phyloP scores from a whole-genome alignment of 2,329 filamentous ascomycete genomes.

The Phialophora verrucosa region DNA sequence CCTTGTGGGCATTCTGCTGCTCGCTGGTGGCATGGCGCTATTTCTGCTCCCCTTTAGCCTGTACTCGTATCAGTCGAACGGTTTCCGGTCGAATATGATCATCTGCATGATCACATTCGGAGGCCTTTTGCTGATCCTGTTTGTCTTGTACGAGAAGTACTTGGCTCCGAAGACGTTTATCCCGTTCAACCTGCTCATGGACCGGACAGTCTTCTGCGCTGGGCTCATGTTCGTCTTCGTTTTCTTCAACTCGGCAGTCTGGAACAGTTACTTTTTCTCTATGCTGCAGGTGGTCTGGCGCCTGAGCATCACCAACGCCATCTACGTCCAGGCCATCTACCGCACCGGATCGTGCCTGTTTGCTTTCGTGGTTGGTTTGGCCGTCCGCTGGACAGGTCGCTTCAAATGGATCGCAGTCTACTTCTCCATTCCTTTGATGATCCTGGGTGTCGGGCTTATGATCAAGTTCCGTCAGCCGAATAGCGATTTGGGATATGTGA shows the following conservation, averaged over 20 bases:
- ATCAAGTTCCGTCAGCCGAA: slow-evolving; percentile 59
- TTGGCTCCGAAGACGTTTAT: slow-evolving; percentile 60
- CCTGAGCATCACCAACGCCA: slow-evolving; percentile 56
- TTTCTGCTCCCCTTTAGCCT: slow-evolving; percentile 70
- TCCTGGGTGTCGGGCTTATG: slow-evolving; percentile 59
- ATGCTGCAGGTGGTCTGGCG: slow-evolving; percentile 34
- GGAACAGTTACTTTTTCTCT: slow-evolving; percentile 42
- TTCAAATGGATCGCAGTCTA: slow-evolving; percentile 58
- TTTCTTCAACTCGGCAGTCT: slow-evolving; percentile 42
- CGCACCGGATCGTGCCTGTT: slow-evolving; percentile 57
- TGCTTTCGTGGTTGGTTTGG: too few species aligned
- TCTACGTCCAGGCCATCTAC: slow-evolving; percentile 58
- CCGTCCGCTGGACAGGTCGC: slow-evolving; percentile 48
- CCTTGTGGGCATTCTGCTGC: slow-evolving; percentile 63
- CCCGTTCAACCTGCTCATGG: slow-evolving; percentile 53
- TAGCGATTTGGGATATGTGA: slow-evolving; percentile 55
- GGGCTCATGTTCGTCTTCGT: slow-evolving; percentile 31
- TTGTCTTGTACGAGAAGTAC: slow-evolving; percentile 61
- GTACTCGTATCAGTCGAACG: slow-evolving; percentile 45
- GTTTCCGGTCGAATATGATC: slow-evolving; percentile 53
- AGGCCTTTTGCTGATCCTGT: slow-evolving; percentile 57
- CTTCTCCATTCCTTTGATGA: slow-evolving; percentile 57
- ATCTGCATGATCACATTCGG: slow-evolving; percentile 61
- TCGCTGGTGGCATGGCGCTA: slow-evolving; percentile 64
- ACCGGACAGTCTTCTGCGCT: slow-evolving; percentile 37